Evolutionary conservation across 2,329 filamentous ascomycete species (phyloP), one percentile per base, ranked within the genome.

Genomic region (Myriosclerotinia curreyana): DNA sequence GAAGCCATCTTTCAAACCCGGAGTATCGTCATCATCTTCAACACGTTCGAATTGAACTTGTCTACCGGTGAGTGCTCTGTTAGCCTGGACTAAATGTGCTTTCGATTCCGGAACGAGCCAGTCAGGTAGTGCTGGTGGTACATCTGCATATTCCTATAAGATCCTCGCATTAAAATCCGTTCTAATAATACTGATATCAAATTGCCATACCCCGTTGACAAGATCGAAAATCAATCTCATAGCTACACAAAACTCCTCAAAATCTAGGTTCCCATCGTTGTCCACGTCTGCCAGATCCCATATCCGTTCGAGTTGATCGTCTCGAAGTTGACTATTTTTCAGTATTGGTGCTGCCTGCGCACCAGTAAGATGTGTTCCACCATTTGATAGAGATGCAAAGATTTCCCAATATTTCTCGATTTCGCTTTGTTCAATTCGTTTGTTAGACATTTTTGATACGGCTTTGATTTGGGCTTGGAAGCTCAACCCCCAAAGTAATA

Each of bases 221-320:
- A 98, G 81, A 76, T 99, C 95, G 77, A 98, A 99, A 73, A 98
- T 97, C 74, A 99, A 81, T 74, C 95, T 86, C 95, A 99, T 99
- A 48, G 93, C 95, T 65, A 99, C 95, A 77, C 95, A 99, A 77
- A 99, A 99, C 82, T 99, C 95, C 79, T 99, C 95, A 80, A 99
- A 99, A 79, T 99, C 95, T 62, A 99, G 82, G 77, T 96, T 96
- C 68, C 95, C 95, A 80, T 99, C 95, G 72, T 93, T 93, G 78
- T 99, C 95, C 67, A 99, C 92, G 76, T 99, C 95, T 65, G 95
- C 92, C 68, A 99, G 83, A 74, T 99, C 95, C 95, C 95, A 99
- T 68, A 99, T 91, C 72, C 88, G 86, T 79, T 98, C 95, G n/a
- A 99, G 87, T 79, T 99, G 94, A 74, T 88, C 86, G 76, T 91